A percentile compares a stretch with the other conserved stretches of the same genome.
Evolutionary conservation across 1,284 basidiomycete genomes (phyloP).

Genomic region (Rhodofomes roseus): DNA sequence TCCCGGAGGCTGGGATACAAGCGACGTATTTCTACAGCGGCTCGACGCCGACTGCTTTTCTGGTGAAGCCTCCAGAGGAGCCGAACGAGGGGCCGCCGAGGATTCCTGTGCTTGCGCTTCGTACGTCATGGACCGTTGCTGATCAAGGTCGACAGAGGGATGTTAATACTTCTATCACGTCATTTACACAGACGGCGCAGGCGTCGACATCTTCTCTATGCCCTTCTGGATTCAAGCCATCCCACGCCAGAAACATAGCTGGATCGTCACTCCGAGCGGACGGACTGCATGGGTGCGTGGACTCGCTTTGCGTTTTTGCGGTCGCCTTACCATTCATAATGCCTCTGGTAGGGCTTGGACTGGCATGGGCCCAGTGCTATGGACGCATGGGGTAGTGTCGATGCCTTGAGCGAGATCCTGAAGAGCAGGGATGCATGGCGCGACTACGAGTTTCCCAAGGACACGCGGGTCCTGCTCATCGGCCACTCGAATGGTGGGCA

Average conservation of each 20-base stretch:
- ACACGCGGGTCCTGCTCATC: constrained; percentile 55
- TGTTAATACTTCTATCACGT: neutral
- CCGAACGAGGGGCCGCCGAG: constrained; percentile 18
- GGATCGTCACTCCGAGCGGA: constrained; percentile 73
- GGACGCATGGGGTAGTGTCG: constrained; percentile 57
- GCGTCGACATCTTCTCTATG: constrained; percentile 58
- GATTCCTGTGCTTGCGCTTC: constrained; percentile 67
- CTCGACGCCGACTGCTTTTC: constrained; percentile 54
- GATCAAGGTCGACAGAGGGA: neutral
- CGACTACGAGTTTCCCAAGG: constrained; percentile 34
- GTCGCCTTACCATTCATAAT: neutral
- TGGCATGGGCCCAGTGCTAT: constrained; percentile 77
- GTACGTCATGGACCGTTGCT: constrained; percentile 36
- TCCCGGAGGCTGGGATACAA: constrained; percentile 34
- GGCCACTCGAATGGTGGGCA: constrained; percentile 95
- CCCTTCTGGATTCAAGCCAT: constrained; percentile 61
- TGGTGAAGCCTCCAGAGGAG: constrained; percentile 49
- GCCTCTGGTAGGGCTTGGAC: constrained; percentile 76
- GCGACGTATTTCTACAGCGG: constrained; percentile 57
- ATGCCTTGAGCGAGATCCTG: constrained; percentile 50
- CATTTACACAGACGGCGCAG: constrained; percentile 65
- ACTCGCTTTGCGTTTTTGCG: too few relatives aligned
- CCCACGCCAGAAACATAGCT: constrained; percentile 51
- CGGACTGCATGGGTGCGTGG: constrained; percentile 66
- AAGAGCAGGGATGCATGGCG: constrained; percentile 33